Base-by-base conservation (phyloP, 805 yeast species). In the Phaffomyces opuntiae region DNA sequence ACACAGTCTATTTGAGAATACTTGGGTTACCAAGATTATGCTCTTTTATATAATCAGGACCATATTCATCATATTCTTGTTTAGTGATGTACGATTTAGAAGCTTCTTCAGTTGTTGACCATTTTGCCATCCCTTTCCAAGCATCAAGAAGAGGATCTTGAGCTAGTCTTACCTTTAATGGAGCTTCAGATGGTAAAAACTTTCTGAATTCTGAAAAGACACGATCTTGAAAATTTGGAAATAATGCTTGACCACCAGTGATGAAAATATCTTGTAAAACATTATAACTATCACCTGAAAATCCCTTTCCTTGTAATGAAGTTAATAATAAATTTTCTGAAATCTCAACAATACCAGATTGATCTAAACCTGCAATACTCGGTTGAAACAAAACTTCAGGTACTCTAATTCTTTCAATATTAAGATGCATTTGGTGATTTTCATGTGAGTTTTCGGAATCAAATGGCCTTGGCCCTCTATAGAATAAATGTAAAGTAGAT, bases 311-410 rank as follows among this genome's bases (percentile, higher is more conserved):
- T 27, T 78, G 78, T 43, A 81, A 69, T 55, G 89, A 73, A 40
- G 80, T 74, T 36, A 77, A 58, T 7, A 90, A 58, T 8, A 87
- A 71, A 47, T 81, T 84, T 52, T 81, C 83, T 45, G 81, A 73
- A 36, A 89, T 66, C 63, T 93, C 98, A 24, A 77, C 61, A n/a
- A 93, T 72, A 26, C 98, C 98, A 0, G 97, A 96, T 66, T 90
- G 98, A 63, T 93, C 99, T 21, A 89, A 70, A 21, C 99, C 99
- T 0, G 95, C 96, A 50, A 93, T 88, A 9, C 83, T 76, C 7
- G 99, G 99, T 62, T 91, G 93, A 64, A 93, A 89, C 40, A 89
- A 60, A 2, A 90, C 82, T 64, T 93, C 99, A 0, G 98, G 97
- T 2, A 91, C 87, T 47, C 95, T 75, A 27, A 91, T 83, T 48